phyloP scores from a whole-genome alignment of 2,329 filamentous ascomycete genomes.

The Polytolypa hystricis region DNA sequence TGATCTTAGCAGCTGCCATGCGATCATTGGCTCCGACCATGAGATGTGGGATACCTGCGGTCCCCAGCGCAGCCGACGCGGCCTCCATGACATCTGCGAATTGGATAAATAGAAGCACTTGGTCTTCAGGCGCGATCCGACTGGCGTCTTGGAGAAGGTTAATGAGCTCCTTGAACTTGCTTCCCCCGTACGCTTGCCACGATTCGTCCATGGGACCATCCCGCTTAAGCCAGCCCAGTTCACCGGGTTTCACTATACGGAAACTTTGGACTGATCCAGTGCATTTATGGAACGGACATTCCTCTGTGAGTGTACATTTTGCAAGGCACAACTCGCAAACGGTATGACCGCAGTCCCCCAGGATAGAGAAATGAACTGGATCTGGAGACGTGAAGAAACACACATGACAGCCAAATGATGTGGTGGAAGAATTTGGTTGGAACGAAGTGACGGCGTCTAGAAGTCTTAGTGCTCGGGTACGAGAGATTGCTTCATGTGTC shows the following conservation, averaged over 20 bases:
- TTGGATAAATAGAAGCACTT: constrained; percentile 47
- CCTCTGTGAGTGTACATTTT: constrained; percentile 15
- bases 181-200: constrained; percentile 25
- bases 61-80: constrained; percentile 18
- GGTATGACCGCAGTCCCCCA: constrained; percentile 42
- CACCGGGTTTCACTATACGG: constrained; percentile 30
- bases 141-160: constrained; percentile 28
- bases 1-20: constrained; percentile 25
- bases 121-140: constrained; percentile 33
- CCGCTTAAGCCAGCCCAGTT: constrained; percentile 25
- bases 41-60: constrained; percentile 22
- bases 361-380: constrained; percentile 27
- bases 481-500: constrained; percentile 21
- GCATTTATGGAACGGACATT: constrained; percentile 34
- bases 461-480: constrained; percentile 23
- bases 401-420: constrained; percentile 19
- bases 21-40: constrained; percentile 26
- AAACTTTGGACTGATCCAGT: constrained; percentile 25
- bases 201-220: constrained; percentile 11
- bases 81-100: constrained; percentile 36
- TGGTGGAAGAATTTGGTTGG: constrained; percentile 12
- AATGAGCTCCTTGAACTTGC: constrained; percentile 39
- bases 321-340: constrained; percentile 35
- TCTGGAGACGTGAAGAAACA: constrained; percentile 21
- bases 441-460: constrained; percentile 22